These are phyloP conservation scores for Friedmanniomyces endolithicus DNA, from an alignment of 495 filamentous ascomycete genomes.

Conservation along the genomic window DNA sequence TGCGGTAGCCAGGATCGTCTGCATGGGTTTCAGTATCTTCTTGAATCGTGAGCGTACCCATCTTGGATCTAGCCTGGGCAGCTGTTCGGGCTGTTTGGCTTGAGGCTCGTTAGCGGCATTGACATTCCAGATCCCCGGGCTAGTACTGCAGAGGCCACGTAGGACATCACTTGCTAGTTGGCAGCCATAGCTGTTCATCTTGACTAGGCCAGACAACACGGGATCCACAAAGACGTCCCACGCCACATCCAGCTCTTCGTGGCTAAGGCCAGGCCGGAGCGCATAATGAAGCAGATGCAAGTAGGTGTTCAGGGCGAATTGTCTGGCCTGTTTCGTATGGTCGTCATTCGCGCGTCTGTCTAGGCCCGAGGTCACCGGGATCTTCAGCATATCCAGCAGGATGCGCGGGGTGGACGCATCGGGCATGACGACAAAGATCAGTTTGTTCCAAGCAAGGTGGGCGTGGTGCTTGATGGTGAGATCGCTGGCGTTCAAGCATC, in stretches of 20 bases:
- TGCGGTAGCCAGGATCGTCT: constrained; percentile 46
- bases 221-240: constrained; percentile 67
- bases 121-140: constrained; percentile 58
- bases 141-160: constrained; percentile 52
- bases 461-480: constrained; percentile 59
- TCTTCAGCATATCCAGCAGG: constrained; percentile 53
- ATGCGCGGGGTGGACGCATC: constrained; percentile 46
- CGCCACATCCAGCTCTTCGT: constrained; percentile 52
- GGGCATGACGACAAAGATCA: constrained; percentile 57
- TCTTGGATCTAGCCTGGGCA: constrained; percentile 67
- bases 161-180: constrained; percentile 49
- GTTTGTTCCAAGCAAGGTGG: constrained; percentile 68
- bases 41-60: constrained; percentile 68
- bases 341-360: constrained; percentile 48
- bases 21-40: constrained; percentile 50
- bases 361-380: constrained; percentile 58
- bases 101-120: constrained; percentile 40
- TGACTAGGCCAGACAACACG: constrained; percentile 37
- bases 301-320: constrained; percentile 53
- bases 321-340: constrained; percentile 42
- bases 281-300: constrained; percentile 77
- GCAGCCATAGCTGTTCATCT: constrained; percentile 12
- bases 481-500: constrained; percentile 74
- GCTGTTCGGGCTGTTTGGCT: constrained; percentile 50
- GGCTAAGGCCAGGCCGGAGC: constrained; percentile 54